A percentile compares a stretch with the other conserved stretches of the same genome.
Evolutionary conservation across 2,329 filamentous ascomycete genomes (phyloP).

Genomic region (Colletotrichum sp.): DNA sequence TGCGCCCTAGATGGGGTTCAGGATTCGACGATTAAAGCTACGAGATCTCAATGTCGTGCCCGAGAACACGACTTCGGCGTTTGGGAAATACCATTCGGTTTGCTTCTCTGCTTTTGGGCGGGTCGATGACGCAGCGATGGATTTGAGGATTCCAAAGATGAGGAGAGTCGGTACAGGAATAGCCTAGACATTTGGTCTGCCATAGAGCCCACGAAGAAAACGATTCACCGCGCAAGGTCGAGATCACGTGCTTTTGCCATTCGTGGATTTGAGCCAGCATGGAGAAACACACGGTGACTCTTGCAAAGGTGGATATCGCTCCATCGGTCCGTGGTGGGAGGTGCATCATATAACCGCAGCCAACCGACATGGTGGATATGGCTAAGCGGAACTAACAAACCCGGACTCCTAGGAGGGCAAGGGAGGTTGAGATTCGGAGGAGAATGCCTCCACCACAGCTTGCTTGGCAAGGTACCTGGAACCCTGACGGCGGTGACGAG

Average conservation of each 20-base stretch:
- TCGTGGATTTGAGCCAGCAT: background rate
- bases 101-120: constrained; percentile 19
- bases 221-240: background rate
- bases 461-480: constrained; percentile 13
- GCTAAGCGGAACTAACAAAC: background rate
- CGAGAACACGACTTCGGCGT: constrained; percentile 12
- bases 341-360: background rate
- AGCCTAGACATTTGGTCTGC: background rate
- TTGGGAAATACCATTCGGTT: constrained; percentile 19
- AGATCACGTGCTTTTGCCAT: background rate
- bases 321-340: background rate
- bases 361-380: constrained; percentile 2
- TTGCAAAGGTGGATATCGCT: background rate
- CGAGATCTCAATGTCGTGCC: constrained; percentile 2
- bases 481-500: constrained; percentile 11
- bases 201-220: background rate
- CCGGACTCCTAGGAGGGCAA: background rate
- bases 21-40: background rate
- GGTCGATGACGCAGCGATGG: background rate
- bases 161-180: background rate
- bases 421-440: background rate
- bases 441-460: constrained; percentile 14
- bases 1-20: constrained; percentile 59
- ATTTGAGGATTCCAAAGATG: background rate
- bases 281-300: background rate